Evolutionary conservation across 164 flowering plant species (phyloP).

Genomic region (Santalum album): DNA sequence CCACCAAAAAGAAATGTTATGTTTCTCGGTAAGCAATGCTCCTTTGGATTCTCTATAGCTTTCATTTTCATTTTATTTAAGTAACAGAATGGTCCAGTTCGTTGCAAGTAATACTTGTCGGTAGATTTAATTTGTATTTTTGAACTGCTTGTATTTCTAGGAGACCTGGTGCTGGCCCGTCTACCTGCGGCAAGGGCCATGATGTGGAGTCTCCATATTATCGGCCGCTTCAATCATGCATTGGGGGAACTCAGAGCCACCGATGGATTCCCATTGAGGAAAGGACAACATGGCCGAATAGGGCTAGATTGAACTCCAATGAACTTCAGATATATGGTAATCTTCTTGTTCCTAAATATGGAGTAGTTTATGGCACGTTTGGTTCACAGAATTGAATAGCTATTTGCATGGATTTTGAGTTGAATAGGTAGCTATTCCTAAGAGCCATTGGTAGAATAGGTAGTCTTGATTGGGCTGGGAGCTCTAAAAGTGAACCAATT

Average conservation of each 20-base stretch:
- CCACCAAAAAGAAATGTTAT: constrained; percentile 61
- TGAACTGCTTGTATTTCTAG: constrained; percentile 33
- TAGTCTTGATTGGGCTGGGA: no score
- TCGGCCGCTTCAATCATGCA: constrained; percentile 73
- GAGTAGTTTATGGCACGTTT: no score
- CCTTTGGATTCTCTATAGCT: constrained; percentile 1
- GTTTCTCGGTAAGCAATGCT: constrained; percentile 45
- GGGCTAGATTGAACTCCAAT: constrained; percentile 42
- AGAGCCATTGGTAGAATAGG: no score
- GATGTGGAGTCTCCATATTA: constrained; percentile 88
- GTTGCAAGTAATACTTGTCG: background rate
- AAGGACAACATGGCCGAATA: constrained; percentile 73
- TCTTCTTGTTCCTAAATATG: background rate
- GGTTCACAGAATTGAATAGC: no score
- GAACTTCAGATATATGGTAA: constrained; percentile 74
- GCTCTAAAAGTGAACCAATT: no score
- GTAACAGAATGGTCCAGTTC: background rate
- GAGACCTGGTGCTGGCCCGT: constrained; percentile 57
- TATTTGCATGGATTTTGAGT: no score
- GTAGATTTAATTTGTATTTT: constrained; percentile 7
- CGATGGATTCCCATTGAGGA: constrained; percentile 84
- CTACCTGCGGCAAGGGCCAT: constrained; percentile 63
- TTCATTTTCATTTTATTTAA: background rate
- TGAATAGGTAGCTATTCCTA: no score
- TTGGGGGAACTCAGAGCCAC: constrained; percentile 73